phyloP scores from a whole-genome alignment of 129 eudicot species.

The Heracleum sosnowskyi region DNA sequence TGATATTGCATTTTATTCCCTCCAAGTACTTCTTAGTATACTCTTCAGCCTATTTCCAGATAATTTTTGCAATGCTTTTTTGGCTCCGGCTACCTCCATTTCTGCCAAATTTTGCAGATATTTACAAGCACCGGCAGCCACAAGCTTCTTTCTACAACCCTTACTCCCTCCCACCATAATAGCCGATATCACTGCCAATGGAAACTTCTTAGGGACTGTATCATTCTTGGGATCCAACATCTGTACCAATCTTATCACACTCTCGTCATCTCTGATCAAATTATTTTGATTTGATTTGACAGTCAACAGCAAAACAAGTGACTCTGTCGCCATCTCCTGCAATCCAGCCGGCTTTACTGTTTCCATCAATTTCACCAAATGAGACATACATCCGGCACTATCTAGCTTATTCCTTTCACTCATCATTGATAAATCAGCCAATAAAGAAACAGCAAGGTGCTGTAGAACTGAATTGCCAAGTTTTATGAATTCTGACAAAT shows the following conservation, averaged over 20 bases:
- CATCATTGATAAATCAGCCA: conserved; percentile 44
- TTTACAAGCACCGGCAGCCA: conserved; percentile 58
- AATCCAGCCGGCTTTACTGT: conserved; percentile 57
- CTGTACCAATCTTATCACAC: conserved; percentile 53
- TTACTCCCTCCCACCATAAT: conserved; percentile 68
- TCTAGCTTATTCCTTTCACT: conserved; percentile 50
- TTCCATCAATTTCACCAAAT: conserved; percentile 60
- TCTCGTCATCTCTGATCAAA: conserved; percentile 71
- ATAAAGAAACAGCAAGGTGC: conserved; percentile 41
- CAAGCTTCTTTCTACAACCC: conserved; percentile 66
- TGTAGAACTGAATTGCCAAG: conserved; percentile 53
- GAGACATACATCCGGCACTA: conserved; percentile 51
- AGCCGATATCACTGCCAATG: conserved; percentile 63
- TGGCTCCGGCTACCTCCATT: conserved; percentile 75
- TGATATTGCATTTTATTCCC: conserved; percentile 42
- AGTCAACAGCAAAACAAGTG: conserved; percentile 39
- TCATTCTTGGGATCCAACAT: conserved; percentile 75
- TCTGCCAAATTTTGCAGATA: conserved; percentile 52
- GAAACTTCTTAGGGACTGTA: conserved; percentile 52
- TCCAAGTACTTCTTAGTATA: conserved; percentile 59
- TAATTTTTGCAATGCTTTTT: conserved; percentile 65
- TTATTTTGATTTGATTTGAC: conserved; percentile 58
- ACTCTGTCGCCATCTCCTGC: conserved; percentile 47
- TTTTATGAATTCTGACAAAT: conserved; percentile 40
- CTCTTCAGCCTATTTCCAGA: conserved; percentile 65